Evolutionary conservation across 176 grass and related monocot genomes (phyloP).

Genomic region (Rhynchospora pubera): DNA sequence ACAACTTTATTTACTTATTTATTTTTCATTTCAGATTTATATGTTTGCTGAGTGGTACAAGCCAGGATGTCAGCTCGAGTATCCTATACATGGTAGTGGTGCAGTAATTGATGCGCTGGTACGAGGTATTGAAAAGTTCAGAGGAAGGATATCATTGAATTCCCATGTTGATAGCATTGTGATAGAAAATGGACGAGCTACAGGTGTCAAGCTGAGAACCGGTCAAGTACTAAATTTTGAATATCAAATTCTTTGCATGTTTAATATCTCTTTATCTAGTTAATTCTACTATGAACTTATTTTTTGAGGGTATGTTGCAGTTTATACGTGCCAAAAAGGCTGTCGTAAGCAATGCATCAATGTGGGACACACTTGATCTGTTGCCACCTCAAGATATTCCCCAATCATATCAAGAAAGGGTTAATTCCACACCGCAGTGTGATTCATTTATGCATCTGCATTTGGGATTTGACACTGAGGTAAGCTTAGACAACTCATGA

Average conservation of each 20-base stretch:
- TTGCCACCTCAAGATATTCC: conserved; percentile 60
- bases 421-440: conserved; percentile 80
- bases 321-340: conserved; percentile 88
- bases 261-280: background rate
- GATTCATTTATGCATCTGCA: conserved; percentile 98
- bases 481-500: conserved; percentile 19
- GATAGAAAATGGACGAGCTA: conserved; percentile 71
- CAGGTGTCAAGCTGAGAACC: conserved; percentile 74
- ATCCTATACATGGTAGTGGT: conserved; percentile 73
- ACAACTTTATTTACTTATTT: conserved; percentile 24
- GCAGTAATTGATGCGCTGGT: conserved; percentile 79
- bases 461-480: conserved; percentile 72
- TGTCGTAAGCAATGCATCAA: conserved; percentile 83
- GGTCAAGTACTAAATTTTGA: conserved; percentile 45
- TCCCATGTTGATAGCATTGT: conserved; percentile 75
- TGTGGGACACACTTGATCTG: conserved; percentile 90
- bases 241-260: background rate
- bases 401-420: conserved; percentile 51
- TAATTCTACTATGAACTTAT: background rate
- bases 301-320: conserved; percentile 25
- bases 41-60: conserved; percentile 99
- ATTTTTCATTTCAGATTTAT: conserved; percentile 66
- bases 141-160: conserved; percentile 67
- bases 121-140: conserved; percentile 67
- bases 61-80: conserved; percentile 85